Percentiles rank a stretch among this genome's conserved stretches.
Evolutionary conservation across 2,329 filamentous ascomycete species (phyloP).

Genomic region (Aspergillus quadrilineatus): DNA sequence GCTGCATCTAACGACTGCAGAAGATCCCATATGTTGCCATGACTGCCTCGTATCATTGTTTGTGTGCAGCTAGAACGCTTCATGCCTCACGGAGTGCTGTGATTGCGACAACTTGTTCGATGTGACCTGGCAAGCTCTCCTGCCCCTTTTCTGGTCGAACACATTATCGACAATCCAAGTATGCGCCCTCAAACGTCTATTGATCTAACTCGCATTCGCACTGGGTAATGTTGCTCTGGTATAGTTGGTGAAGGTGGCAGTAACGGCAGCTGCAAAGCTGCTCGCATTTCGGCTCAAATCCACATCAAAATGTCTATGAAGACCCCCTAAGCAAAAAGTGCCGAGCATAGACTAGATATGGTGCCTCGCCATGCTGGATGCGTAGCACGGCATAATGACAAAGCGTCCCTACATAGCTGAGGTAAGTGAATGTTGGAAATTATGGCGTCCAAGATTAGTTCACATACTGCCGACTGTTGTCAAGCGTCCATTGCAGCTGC

Average conservation of each 20-base stretch:
- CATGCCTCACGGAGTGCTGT: background rate
- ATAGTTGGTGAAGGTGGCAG: constrained; percentile 35
- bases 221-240: constrained; percentile 36
- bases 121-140: constrained; percentile 10
- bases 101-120: constrained; percentile 8
- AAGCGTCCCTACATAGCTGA: constrained; percentile 22
- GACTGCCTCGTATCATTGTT: background rate
- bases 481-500: constrained; percentile 26
- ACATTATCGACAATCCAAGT: constrained; percentile 41
- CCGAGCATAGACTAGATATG: too few species aligned
- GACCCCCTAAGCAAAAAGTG: constrained; percentile 15
- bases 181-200: constrained; percentile 33
- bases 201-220: constrained; percentile 33
- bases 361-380: too few species aligned
- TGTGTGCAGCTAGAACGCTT: constrained; percentile 12
- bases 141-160: constrained; percentile 37
- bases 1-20: background rate
- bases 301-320: constrained; percentile 38
- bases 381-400: too few species aligned
- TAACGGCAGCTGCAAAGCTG: constrained; percentile 38
- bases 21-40: background rate
- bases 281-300: constrained; percentile 33
- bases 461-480: constrained; percentile 24
- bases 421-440: background rate
- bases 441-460: constrained; percentile 12